A percentile compares a stretch with the other conserved stretches of the same genome.
Conservation (phyloP, 352 stramenopile species). For the Thalassiosira livingstoniorum region DNA sequence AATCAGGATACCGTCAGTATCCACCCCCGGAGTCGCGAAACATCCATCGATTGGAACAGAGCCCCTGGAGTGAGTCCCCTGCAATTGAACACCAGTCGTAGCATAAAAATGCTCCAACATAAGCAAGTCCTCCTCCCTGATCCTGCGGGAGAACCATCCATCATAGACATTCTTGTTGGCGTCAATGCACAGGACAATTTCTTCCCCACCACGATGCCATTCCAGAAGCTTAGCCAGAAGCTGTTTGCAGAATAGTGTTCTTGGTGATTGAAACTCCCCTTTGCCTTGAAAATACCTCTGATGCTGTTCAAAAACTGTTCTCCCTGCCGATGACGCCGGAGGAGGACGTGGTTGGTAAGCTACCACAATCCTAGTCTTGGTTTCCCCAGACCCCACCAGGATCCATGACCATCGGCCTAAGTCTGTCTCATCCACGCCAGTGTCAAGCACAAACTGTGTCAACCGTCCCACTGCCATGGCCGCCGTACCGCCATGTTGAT, state of each 20-base stretch:
- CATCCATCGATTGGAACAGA: background rate
- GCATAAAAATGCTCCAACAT: background rate
- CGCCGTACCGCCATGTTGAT: slow-evolving; percentile 25
- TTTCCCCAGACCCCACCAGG: background rate
- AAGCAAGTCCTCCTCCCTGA: background rate
- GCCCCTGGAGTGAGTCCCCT: background rate
- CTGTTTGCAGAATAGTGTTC: slow-evolving; percentile 7
- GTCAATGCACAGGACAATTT: slow-evolving; percentile 4
- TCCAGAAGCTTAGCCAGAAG: background rate
- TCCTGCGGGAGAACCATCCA: background rate
- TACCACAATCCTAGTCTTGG: background rate
- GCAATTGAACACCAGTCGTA: background rate
- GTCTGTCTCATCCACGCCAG: background rate
- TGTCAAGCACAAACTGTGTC: background rate
- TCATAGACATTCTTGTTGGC: slow-evolving; percentile 24
- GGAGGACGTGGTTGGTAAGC: slow-evolving; percentile 15
- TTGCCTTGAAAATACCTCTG: slow-evolving; percentile 7
- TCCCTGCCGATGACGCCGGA: background rate
- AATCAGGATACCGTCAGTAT: too few species aligned
- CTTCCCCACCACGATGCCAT: background rate
- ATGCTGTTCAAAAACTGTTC: slow-evolving; percentile 32
- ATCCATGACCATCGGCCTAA: slow-evolving; percentile 30
- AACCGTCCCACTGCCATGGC: slow-evolving; percentile 11
- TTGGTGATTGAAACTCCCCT: slow-evolving; percentile 12
- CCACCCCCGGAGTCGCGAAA: background rate